These are phyloP conservation scores for Mucor lusitanicus DNA, from an alignment of 371 early-diverging fungal species.

Conservation along the genomic window DNA sequence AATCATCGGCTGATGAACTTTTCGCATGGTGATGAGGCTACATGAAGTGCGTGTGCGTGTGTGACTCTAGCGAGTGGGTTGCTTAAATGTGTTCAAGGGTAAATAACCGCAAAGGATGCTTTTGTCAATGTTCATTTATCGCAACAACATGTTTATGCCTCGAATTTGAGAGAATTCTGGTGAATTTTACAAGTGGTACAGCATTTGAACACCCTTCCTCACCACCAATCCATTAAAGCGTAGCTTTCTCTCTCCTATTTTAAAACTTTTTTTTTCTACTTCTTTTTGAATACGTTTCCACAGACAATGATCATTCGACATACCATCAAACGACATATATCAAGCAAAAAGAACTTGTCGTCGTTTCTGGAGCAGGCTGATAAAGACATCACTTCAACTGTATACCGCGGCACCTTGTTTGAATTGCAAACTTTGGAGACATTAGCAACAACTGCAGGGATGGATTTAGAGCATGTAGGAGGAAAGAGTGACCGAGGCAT, in stretches of 20 bases:
- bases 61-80: not conserved
- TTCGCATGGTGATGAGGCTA: not conserved
- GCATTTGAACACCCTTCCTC: not conserved
- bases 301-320: not conserved
- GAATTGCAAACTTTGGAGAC: conserved; percentile 41
- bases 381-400: conserved; percentile 25
- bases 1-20: conserved; percentile 1
- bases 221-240: not conserved
- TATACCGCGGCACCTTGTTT: conserved; percentile 42
- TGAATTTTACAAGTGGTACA: not conserved
- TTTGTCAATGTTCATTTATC: not conserved
- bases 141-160: not conserved
- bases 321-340: not conserved
- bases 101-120: not conserved
- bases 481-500: conserved; percentile 47
- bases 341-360: not conserved
- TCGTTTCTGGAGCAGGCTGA: conserved; percentile 12
- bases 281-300: not conserved
- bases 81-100: not conserved
- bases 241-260: not conserved
- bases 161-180: not conserved
- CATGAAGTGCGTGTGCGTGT: not conserved
- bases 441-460: conserved; percentile 25
- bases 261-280: not conserved
- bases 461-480: conserved; percentile 41